Evolutionary conservation across 2,329 filamentous ascomycete species (phyloP), one percentile per base, ranked within the genome.

Genomic region (Trichophyton simii): DNA sequence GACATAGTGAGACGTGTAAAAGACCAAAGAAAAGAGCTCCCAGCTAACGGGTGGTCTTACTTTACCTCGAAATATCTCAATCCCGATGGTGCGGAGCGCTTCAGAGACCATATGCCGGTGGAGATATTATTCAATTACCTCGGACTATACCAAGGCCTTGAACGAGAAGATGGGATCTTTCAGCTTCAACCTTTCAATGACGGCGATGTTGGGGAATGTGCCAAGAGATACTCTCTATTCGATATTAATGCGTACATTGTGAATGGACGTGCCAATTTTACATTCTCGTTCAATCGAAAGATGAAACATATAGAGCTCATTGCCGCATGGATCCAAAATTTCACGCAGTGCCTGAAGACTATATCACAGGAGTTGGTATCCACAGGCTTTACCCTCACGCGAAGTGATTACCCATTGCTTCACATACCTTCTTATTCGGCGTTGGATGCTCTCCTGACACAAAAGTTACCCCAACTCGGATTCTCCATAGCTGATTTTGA

Each of bases 61-160:
- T 75, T 75, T 57, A 69, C 71, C 66, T 60, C 70, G 65, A 58
- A 63, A 69, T 57, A 67, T 69, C 5, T 65, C 60, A 52, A 61
- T 60, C 62, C 68, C 50, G 64, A 68, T 42, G 68, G 59, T 2
- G 67, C 68, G 0, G 66, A 72, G 22, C 62, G 61, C 1, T 72
- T 70, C 52, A 61, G 64, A 0, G 71, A 71, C 22, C 75, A 75
- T 31, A 74, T 70, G 66, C 38, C 38, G 38, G 11, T 41, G 2
- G 73, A 76, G 59, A 69, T 76, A 15, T 67, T 70, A 1, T 77
- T 78, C 70, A 77, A 73, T 65, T 76, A 73, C 61, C 73, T 71
- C 61, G 70, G 70, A 1, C 65, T 69, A 42, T 68, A 70, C 52
- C 69, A 78, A 65, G 77, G 79, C 67, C 65, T 79, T 3, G 78